Evolutionary conservation across 1,139 yeast species (phyloP), one percentile per base, ranked within the genome.

Genomic region (Diutina ranongensis): DNA sequence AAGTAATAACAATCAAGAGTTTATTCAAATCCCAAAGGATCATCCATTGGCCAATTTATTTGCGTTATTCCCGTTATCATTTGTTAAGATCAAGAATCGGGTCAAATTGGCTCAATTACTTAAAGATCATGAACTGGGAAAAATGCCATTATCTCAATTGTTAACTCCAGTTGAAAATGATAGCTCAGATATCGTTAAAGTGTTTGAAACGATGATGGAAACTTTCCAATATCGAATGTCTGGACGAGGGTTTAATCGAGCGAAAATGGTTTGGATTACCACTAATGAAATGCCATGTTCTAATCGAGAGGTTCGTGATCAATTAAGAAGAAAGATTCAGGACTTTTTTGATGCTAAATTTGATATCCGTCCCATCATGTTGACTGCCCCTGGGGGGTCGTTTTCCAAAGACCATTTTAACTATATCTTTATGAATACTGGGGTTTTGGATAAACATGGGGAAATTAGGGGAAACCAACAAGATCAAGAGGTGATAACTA

Each of bases 361-460:
- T 28, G 64, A 63, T 15, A 71, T 88, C 16, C 65, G 68, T 20
- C 94, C 97, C 0, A 71, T 85, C 46, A 80, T 89, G 54, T 59
- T 87, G 36, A 52, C 48, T 21, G 9, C 16, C 3, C 21, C 19
- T 3, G 15, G n/a, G 2, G 32, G 32, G 8, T 13, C 63, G 2
- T 83, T 84, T 55, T 72, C 82, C 55, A 62, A 73, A 48, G 52
- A 67, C 5, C 66, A 71, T 44, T 87, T 75, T 57, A 73, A 78
- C 53, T 83, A 79, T 47, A 66, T 80, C 25, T 71, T 81, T 50
- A 54, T 70, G 47, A 70, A 69, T 51, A 68, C 74, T 3, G 62
- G 64, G 50, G 67, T 61, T 50, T 52, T 68, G 48, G 58, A 56
- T 21, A 33, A 45, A 27, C 46, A 41, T 25, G 48, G 48, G 12